These are phyloP conservation scores for Colletotrichum spinosum DNA, from an alignment of 2,329 filamentous ascomycete species.

Conservation along the genomic window DNA sequence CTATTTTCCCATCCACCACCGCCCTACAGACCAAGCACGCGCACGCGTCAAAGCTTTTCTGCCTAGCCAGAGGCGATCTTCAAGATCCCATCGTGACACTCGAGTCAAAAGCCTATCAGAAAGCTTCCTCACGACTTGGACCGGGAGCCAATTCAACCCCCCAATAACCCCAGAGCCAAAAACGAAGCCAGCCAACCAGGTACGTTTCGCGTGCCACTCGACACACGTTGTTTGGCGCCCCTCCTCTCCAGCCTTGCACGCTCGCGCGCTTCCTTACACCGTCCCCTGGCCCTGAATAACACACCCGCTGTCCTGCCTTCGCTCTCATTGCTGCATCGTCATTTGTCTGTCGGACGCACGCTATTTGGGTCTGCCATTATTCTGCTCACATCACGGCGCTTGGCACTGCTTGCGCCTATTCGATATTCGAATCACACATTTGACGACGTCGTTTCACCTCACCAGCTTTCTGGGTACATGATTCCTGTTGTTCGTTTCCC, in stretches of 20 bases:
- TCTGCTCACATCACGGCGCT: slow-evolving; percentile 5
- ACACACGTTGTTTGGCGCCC: slow-evolving; percentile 33
- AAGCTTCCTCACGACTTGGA: slow-evolving; percentile 36
- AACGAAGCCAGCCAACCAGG: slow-evolving; percentile 32
- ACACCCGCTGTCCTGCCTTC: slow-evolving; percentile 5
- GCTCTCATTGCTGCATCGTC: slow-evolving; percentile 8
- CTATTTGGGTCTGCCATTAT: slow-evolving; percentile 5
- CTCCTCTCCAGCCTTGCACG: slow-evolving; percentile 34
- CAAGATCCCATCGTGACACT: slow-evolving; percentile 37
- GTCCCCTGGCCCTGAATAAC: slow-evolving; percentile 11
- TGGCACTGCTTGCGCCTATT: slow-evolving; percentile 11
- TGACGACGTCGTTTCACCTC: slow-evolving; percentile 3
- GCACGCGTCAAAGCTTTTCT: slow-evolving; percentile 34
- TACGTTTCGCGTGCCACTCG: slow-evolving; percentile 34
- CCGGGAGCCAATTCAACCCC: slow-evolving; percentile 20
- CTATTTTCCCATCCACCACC: slow-evolving; percentile 32
- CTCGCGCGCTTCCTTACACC: slow-evolving; percentile 34
- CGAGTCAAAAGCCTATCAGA: slow-evolving; percentile 38
- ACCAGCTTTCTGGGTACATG: not conserved
- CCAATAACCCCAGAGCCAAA: slow-evolving; percentile 16
- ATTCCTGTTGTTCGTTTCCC: not conserved
- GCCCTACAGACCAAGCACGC: slow-evolving; percentile 18
- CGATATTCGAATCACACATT: slow-evolving; percentile 1
- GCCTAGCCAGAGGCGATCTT: slow-evolving; percentile 15
- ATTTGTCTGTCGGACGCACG: slow-evolving; percentile 18